phyloP scores from a whole-genome alignment of 1,284 basidiomycete genomes.

The Trametes polyzona region DNA sequence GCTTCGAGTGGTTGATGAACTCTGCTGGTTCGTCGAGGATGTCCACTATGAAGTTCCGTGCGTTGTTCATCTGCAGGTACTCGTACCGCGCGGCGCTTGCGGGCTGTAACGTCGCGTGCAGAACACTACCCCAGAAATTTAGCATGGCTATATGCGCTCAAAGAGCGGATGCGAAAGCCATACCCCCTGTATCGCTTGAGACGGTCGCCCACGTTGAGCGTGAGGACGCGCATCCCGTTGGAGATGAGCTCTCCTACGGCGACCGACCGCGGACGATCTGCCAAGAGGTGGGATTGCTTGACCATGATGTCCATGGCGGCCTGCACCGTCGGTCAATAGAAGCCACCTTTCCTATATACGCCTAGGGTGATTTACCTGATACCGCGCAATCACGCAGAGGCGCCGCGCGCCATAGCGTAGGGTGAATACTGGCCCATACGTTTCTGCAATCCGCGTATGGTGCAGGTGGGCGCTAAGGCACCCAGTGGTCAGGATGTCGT shows the following conservation, averaged over 20 bases:
- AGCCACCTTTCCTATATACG: too few relatives aligned
- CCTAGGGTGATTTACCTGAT: too few relatives aligned
- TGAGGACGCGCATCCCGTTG: conserved; percentile 22
- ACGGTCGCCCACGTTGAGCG: conserved; percentile 22
- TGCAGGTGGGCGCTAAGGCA: conserved; percentile 15
- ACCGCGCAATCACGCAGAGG: conserved; percentile 23
- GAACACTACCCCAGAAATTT: background rate
- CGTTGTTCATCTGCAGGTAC: conserved; percentile 16
- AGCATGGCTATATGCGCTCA: background rate
- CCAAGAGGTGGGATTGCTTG: conserved; percentile 25
- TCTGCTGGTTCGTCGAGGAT: conserved; percentile 11
- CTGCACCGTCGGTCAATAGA: conserved; percentile 12
- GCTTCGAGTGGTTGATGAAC: conserved; percentile 8
- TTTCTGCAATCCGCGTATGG: conserved; percentile 19
- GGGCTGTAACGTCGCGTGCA: conserved; percentile 12
- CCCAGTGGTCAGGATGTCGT: too few relatives aligned
- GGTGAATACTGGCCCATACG: conserved; percentile 26
- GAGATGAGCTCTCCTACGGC: conserved; percentile 26
- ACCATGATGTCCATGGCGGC: conserved; percentile 27
- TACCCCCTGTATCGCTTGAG: conserved; percentile 23
- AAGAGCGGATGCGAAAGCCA: background rate
- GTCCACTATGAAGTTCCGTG: conserved; percentile 18
- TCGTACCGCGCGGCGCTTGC: conserved; percentile 12
- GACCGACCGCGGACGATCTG: conserved; percentile 25
- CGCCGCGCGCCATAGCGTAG: conserved; percentile 25